Percentiles rank a stretch among this genome's conserved stretches.
Evolutionary conservation across 2,329 filamentous ascomycete genomes (phyloP).

Genomic region (Penicillium brasilianum): DNA sequence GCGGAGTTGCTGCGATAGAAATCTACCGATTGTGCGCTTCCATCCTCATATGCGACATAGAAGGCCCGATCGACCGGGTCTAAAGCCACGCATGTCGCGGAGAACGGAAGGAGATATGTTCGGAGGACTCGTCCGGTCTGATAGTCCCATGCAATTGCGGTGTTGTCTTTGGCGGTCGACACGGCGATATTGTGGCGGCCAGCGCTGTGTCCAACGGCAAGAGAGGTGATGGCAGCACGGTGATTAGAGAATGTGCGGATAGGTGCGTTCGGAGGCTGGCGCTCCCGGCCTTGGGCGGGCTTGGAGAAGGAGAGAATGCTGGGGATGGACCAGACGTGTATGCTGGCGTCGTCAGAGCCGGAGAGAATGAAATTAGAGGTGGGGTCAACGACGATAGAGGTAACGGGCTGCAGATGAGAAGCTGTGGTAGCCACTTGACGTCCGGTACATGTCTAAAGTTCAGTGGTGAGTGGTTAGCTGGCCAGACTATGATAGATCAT

Average conservation of each 20-base stretch:
- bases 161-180: constrained; percentile 83
- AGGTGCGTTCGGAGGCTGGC: constrained; percentile 64
- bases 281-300: constrained; percentile 46
- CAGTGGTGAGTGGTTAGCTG: constrained; percentile 17
- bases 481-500: constrained; percentile 11
- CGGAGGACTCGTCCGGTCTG: constrained; percentile 75
- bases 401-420: constrained; percentile 61
- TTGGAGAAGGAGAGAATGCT: constrained; percentile 69
- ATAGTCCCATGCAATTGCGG: constrained; percentile 92
- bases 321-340: constrained; percentile 88
- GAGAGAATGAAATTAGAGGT: constrained; percentile 60
- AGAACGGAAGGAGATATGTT: constrained; percentile 78
- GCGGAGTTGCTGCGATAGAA: constrained; percentile 63
- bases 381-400: constrained; percentile 71
- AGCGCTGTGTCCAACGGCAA: constrained; percentile 68
- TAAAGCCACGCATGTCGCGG: constrained; percentile 72
- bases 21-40: constrained; percentile 78
- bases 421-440: constrained; percentile 52
- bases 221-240: constrained; percentile 55
- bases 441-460: constrained; percentile 48
- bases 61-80: constrained; percentile 85
- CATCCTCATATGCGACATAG: constrained; percentile 80
- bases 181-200: constrained; percentile 81
- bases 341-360: constrained; percentile 72
- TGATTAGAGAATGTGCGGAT: constrained; percentile 76